Evolutionary conservation across 2,329 filamentous ascomycete genomes (phyloP).

Genomic region (Xylariaceae sp.): DNA sequence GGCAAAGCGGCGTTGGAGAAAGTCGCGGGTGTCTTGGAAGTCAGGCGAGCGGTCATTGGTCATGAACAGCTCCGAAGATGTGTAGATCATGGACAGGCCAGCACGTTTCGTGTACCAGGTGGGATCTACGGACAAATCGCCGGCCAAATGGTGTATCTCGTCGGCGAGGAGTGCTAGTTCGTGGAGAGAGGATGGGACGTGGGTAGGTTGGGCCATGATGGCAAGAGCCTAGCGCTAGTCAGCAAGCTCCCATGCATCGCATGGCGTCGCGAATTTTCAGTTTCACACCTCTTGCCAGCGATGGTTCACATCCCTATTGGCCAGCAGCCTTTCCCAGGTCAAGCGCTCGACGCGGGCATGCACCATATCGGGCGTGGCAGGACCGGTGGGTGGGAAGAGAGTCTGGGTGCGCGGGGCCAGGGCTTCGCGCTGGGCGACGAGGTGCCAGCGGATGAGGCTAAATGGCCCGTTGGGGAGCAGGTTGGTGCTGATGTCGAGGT

Average conservation of each 20-base stretch:
- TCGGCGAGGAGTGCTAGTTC: conserved; percentile 84
- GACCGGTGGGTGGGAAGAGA: conserved; percentile 36
- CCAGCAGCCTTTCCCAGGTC: conserved; percentile 73
- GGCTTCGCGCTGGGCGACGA: conserved; percentile 63
- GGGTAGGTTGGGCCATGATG: conserved; percentile 81
- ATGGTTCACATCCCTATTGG: conserved; percentile 68
- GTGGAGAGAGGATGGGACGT: conserved; percentile 70
- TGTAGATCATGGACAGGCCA: conserved; percentile 57
- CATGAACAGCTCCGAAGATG: conserved; percentile 87
- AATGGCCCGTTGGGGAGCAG: conserved; percentile 78
- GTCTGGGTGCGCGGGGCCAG: conserved; percentile 45
- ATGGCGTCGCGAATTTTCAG: too few species aligned
- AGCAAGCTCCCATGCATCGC: neutral
- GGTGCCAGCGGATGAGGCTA: conserved; percentile 76
- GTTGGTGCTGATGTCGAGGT: conserved; percentile 81
- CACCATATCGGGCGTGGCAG: conserved; percentile 22
- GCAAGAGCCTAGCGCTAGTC: conserved; percentile 66
- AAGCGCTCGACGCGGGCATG: conserved; percentile 66
- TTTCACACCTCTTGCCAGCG: conserved; percentile 79
- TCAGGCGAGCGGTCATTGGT: conserved; percentile 75
- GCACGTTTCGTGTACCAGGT: conserved; percentile 77
- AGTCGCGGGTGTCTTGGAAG: conserved; percentile 76
- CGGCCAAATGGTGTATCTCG: conserved; percentile 86
- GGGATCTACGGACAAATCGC: conserved; percentile 76
- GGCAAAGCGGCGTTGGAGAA: conserved; percentile 71